Evolutionary conservation across 2,329 filamentous ascomycete genomes (phyloP).

Genomic region (Aspergillus hiratsukae): DNA sequence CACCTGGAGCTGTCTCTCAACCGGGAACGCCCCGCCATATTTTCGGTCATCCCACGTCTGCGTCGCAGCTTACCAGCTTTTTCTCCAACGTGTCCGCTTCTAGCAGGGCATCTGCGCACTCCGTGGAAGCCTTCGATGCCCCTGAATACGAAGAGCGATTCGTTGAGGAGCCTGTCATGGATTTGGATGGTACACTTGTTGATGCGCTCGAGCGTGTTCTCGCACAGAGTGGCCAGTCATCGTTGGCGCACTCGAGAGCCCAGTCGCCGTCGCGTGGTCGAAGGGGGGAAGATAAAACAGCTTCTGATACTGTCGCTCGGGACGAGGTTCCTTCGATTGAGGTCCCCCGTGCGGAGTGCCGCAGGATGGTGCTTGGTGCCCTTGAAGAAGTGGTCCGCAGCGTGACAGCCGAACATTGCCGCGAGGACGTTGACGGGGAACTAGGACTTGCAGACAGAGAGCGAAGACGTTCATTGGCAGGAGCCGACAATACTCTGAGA

Average conservation of each 20-base stretch:
- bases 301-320: conserved; percentile 17
- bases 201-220: conserved; percentile 56
- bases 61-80: conserved; percentile 25
- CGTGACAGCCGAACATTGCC: conserved; percentile 48
- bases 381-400: conserved; percentile 53
- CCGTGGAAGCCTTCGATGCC: conserved; percentile 18
- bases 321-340: conserved; percentile 37
- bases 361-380: conserved; percentile 52
- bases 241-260: conserved; percentile 37
- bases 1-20: conserved; percentile 18
- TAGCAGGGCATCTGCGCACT: conserved; percentile 18
- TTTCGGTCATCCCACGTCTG: conserved; percentile 17
- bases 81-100: conserved; percentile 21
- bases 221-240: conserved; percentile 40
- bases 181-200: conserved; percentile 54
- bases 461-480: conserved; percentile 27
- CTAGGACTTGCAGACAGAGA: conserved; percentile 29
- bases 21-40: conserved; percentile 23
- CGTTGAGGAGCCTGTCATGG: conserved; percentile 52
- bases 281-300: conserved; percentile 26
- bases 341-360: conserved; percentile 50
- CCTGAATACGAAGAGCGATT: conserved; percentile 48
- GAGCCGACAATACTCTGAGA: conserved; percentile 49
- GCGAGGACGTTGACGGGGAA: conserved; percentile 34
- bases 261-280: conserved; percentile 38